phyloP scores from a whole-genome alignment of 169 alveolate species.

The Eimeria necatrix region DNA sequence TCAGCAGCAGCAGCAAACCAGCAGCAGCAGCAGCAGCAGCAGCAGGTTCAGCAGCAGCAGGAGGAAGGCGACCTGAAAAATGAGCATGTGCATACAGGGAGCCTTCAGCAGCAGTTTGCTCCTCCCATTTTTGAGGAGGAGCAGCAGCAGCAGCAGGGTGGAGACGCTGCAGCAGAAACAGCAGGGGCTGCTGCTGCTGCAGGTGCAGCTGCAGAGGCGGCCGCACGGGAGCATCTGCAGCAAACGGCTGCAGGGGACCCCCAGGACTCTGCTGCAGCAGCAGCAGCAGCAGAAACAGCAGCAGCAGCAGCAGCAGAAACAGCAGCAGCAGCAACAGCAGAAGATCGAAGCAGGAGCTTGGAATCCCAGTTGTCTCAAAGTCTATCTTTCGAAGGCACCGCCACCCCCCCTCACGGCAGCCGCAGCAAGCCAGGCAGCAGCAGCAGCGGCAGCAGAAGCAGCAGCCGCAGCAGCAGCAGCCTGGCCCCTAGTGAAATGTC shows the following conservation, averaged over 20 bases:
- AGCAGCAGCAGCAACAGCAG: constrained; percentile 64
- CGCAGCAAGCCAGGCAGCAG: background rate
- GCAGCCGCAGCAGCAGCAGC: constrained; percentile 70
- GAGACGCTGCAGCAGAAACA: background rate
- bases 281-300: constrained; percentile 13
- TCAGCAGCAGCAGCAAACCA: background rate
- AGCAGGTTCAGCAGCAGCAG: constrained; percentile 19
- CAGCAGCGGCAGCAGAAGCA: constrained; percentile 3
- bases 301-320: constrained; percentile 26
- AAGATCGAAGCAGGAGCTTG: background rate
- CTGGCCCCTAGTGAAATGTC: constrained; percentile 11
- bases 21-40: background rate
- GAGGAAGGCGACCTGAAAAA: background rate
- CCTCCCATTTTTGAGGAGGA: background rate
- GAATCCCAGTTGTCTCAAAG: background rate
- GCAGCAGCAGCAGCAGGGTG: constrained; percentile 1
- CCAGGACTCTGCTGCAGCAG: constrained; percentile 8
- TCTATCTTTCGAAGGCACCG: too few relatives aligned
- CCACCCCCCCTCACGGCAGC: too few relatives aligned
- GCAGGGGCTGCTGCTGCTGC: background rate
- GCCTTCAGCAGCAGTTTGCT: background rate
- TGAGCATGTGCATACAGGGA: background rate
- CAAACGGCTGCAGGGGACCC: background rate
- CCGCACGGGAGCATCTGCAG: background rate
- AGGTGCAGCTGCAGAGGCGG: background rate